Percentiles rank a stretch among this genome's conserved stretches.
These are phyloP conservation scores for Ogataea populi-albae DNA, from an alignment of 805 yeast species.

Conservation along the genomic window DNA sequence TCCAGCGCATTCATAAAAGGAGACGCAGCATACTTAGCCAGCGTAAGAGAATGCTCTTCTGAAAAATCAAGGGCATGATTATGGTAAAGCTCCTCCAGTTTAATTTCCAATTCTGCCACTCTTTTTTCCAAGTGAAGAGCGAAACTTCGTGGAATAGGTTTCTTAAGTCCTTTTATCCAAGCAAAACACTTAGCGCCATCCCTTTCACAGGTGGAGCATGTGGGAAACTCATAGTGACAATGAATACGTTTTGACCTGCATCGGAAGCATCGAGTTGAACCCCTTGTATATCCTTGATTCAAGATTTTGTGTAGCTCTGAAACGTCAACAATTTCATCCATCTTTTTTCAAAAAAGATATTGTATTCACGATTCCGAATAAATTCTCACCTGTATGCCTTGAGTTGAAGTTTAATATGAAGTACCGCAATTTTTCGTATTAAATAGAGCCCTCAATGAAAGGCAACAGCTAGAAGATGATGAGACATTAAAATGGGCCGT, in stretches of 20 bases:
- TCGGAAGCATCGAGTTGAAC: constrained; percentile 15
- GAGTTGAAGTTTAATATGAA: no score
- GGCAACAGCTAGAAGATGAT: no score
- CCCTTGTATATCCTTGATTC: constrained; percentile 9
- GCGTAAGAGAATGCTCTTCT: constrained; percentile 9
- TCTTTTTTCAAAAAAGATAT: no score
- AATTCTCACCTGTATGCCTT: no score
- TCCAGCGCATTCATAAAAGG: constrained; percentile 10
- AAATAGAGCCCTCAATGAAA: no score
- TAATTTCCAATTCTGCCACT: constrained; percentile 15
- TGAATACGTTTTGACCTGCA: constrained; percentile 14
- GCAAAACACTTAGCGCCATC: constrained; percentile 13
- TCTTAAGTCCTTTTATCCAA: constrained; percentile 15
- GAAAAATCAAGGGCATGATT: constrained; percentile 8
- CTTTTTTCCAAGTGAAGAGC: constrained; percentile 12
- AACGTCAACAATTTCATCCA: constrained; percentile 1
- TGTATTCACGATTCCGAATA: no score
- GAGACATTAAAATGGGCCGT: no score
- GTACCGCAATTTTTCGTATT: no score
- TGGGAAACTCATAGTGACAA: constrained; percentile 15
- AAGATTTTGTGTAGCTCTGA: constrained; percentile 1
- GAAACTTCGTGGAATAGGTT: constrained; percentile 15
- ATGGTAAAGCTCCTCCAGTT: constrained; percentile 5
- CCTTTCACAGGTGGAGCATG: constrained; percentile 9
- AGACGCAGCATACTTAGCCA: constrained; percentile 12